Conservation (phyloP, 768 basidiomycete species). For the Phaeotremella fagi region DNA sequence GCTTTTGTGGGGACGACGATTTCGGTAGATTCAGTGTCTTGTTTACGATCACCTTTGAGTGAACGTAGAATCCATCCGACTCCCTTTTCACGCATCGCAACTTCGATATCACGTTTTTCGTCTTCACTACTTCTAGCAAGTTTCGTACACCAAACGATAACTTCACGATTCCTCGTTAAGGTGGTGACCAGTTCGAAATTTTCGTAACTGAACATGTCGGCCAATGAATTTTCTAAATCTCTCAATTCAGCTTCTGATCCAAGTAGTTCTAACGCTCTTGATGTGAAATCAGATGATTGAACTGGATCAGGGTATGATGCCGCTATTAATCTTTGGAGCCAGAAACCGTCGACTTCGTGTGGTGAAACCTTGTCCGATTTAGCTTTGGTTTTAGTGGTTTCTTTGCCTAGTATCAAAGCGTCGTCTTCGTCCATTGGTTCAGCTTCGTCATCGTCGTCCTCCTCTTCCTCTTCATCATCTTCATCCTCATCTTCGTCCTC, state of each 20-base stretch:
- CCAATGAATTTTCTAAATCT: slow-evolving; percentile 91
- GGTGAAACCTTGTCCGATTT: slow-evolving; percentile 76
- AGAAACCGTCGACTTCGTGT: slow-evolving; percentile 91
- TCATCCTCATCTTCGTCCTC: slow-evolving; percentile 66
- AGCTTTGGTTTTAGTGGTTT: slow-evolving; percentile 51
- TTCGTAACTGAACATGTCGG: slow-evolving; percentile 89
- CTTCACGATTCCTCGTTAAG: slow-evolving; percentile 91
- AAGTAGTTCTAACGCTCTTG: slow-evolving; percentile 74
- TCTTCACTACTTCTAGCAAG: slow-evolving; percentile 83
- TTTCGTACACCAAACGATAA: slow-evolving; percentile 96
- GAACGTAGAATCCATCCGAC: slow-evolving; percentile 93
- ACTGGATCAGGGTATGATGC: slow-evolving; percentile 90
- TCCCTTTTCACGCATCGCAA: slow-evolving; percentile 96
- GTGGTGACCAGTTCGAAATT: slow-evolving; percentile 78
- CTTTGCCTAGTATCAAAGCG: slow-evolving; percentile 74
- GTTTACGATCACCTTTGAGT: slow-evolving; percentile 68
- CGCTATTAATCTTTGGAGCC: slow-evolving; percentile 92
- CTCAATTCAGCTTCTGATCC: slow-evolving; percentile 80
- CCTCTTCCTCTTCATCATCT: slow-evolving; percentile 50
- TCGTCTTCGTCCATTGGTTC: slow-evolving; percentile 57
- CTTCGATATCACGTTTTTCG: slow-evolving; percentile 86
- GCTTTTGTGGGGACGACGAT: slow-evolving; percentile 71
- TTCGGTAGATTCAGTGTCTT: slow-evolving; percentile 55
- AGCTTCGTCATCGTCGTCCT: slow-evolving; percentile 51
- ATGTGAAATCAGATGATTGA: slow-evolving; percentile 86